Conservation (phyloP, 2,329 filamentous ascomycete species). For the Fusarium redolens region DNA sequence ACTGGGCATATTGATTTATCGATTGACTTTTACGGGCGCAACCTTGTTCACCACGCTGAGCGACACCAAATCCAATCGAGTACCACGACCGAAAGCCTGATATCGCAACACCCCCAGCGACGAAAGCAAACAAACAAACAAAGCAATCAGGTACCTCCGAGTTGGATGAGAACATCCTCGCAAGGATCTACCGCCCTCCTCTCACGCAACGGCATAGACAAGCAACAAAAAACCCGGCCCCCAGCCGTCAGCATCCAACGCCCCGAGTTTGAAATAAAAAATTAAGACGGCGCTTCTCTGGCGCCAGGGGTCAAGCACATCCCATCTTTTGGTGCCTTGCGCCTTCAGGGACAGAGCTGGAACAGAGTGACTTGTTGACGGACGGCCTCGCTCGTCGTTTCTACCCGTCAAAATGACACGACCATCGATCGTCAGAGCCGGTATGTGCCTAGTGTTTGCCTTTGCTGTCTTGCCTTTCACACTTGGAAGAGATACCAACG, state of each 20-base stretch:
- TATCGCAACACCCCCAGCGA: conserved; percentile 10
- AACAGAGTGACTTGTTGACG: conserved; percentile 30
- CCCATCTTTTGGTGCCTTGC: conserved; percentile 31
- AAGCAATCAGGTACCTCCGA: background rate
- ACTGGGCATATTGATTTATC: conserved; percentile 25
- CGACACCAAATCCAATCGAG: conserved; percentile 16
- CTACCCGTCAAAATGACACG: conserved; percentile 63
- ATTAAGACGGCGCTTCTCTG: conserved; percentile 22
- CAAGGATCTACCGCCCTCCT: conserved; percentile 20
- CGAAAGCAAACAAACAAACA: conserved; percentile 13
- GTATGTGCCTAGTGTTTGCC: conserved; percentile 56
- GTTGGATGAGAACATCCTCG: conserved; percentile 19
- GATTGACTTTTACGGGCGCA: conserved; percentile 10
- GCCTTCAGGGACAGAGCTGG: conserved; percentile 24
- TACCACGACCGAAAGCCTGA: conserved; percentile 18
- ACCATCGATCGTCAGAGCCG: conserved; percentile 69
- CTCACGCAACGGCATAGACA: conserved; percentile 15
- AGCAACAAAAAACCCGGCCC: conserved; percentile 14
- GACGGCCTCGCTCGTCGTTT: conserved; percentile 32
- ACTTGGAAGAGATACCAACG: conserved; percentile 3
- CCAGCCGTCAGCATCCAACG: conserved; percentile 24
- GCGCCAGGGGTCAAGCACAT: conserved; percentile 32
- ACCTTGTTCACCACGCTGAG: conserved; percentile 3
- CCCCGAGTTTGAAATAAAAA: conserved; percentile 12
- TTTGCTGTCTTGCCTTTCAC: conserved; percentile 19